Conservation (phyloP, 202 grass and related monocot genomes). For the Hordeum pubiflorum region DNA sequence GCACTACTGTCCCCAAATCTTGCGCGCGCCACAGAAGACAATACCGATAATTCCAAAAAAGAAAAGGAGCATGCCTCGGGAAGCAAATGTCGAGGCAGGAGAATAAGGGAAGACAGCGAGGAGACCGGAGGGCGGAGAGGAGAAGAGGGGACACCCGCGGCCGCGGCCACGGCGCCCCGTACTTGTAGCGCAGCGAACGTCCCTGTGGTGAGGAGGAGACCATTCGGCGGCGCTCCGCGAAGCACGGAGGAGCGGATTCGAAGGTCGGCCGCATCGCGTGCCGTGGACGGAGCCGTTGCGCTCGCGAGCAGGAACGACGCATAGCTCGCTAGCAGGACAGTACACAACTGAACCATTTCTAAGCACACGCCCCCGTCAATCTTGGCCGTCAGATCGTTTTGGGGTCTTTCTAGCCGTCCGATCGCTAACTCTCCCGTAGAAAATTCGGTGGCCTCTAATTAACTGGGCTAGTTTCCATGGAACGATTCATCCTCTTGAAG, state of each 20-base stretch:
- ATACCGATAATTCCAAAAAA: background rate
- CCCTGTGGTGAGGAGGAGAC: background rate
- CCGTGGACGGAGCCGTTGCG: background rate
- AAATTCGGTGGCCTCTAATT: too few species aligned
- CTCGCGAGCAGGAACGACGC: background rate
- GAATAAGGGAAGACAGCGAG: background rate
- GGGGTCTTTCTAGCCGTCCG: too few species aligned
- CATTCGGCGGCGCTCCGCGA: background rate
- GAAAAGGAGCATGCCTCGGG: background rate
- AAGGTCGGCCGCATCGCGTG: background rate
- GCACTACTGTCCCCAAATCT: background rate
- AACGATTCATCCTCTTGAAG: too few species aligned
- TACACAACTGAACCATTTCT: too few species aligned
- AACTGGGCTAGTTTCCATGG: too few species aligned
- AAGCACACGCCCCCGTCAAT: too few species aligned
- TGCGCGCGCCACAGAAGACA: background rate
- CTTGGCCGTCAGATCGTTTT: too few species aligned
- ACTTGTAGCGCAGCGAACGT: background rate
- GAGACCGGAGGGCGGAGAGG: background rate
- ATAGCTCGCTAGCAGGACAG: too few species aligned
- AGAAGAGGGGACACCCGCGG: background rate
- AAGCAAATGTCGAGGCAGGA: background rate
- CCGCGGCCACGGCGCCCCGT: background rate
- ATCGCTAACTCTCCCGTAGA: too few species aligned
- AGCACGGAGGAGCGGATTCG: background rate